Base-by-base conservation (phyloP, 495 filamentous ascomycete genomes). In the Aspergillus coremiiformis region DNA sequence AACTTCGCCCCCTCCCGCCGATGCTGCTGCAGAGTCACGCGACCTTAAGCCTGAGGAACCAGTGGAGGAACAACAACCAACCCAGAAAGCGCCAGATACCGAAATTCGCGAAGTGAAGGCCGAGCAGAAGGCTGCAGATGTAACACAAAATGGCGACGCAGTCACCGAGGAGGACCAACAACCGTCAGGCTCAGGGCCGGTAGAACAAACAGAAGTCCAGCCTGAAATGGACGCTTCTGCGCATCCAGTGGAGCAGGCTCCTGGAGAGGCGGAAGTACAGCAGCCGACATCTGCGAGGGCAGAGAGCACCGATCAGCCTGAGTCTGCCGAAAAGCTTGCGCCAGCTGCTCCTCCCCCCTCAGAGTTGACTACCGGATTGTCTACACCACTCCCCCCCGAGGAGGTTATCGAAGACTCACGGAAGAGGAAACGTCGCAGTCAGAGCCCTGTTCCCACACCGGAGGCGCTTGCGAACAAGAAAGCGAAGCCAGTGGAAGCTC, bases 341-440 rank as follows among this genome's bases (percentile, higher is more conserved):
- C 53, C 44, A 5, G 41, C 59, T 2, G 53, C 52, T 19, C 19
- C 50, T 27, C 59, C 56, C 7, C 43, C 59, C 19, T 65, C 69
- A 0, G 68, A 61, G 22, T 46, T 46, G 14, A 63, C 58, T 22
- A 72, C 69, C 0, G 66, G 37, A 29, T 21, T 69, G 17, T 68
- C 70, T 1, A 70, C 69, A 11, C 65, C 70, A 21, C 54, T 73
- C 6, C 64, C 63, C 12, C 20, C 57, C 1, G 67, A 72, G 51
- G 71, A 70, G 33, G 44, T 65, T 17, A 23, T 69, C 26, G 82
- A 85, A 41, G 86, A 90, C 54, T 66, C 66, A 17, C 79, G 78
- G 49, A 90, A 87, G 66, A 77, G 88, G 43, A 91, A 90, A 68
- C 81, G 87, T 32, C 76, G 84, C 54, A 90, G 84, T 44, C 72